Evolutionary conservation across 2,329 filamentous ascomycete genomes (phyloP).

Genomic region (Cercospora brassicicola): DNA sequence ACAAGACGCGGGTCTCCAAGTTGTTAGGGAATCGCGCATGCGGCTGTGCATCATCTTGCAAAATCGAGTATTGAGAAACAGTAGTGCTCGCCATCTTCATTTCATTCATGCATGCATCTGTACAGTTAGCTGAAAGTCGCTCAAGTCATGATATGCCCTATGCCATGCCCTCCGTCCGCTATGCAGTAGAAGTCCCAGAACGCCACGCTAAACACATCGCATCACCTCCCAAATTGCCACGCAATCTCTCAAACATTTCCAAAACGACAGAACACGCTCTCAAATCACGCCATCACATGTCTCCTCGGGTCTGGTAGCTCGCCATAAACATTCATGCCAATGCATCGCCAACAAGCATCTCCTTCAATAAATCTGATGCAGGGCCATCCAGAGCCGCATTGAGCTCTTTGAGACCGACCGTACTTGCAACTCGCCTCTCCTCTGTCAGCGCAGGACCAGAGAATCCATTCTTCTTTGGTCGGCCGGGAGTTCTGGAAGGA

Average conservation of each 20-base stretch:
- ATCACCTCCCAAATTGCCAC: background rate
- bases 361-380: slow-evolving; percentile 40
- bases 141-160: background rate
- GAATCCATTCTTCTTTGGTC: slow-evolving; percentile 44
- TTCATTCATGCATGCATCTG: background rate
- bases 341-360: slow-evolving; percentile 39
- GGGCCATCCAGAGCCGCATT: slow-evolving; percentile 37
- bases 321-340: slow-evolving; percentile 4
- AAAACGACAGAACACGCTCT: background rate
- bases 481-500: slow-evolving; percentile 65
- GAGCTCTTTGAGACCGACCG: slow-evolving; percentile 40
- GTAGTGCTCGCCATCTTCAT: background rate
- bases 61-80: background rate
- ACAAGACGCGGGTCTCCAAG: slow-evolving; percentile 40
- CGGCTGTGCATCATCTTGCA: background rate
- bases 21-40: background rate
- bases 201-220: background rate
- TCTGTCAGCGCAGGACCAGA: slow-evolving; percentile 54
- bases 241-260: background rate
- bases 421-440: slow-evolving; percentile 53
- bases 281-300: background rate
- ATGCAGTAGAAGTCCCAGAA: background rate
- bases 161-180: background rate
- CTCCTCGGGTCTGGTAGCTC: background rate
- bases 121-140: background rate